These are phyloP conservation scores for Agroathelia rolfsii DNA, from an alignment of 1,284 basidiomycete species.

Conservation along the genomic window DNA sequence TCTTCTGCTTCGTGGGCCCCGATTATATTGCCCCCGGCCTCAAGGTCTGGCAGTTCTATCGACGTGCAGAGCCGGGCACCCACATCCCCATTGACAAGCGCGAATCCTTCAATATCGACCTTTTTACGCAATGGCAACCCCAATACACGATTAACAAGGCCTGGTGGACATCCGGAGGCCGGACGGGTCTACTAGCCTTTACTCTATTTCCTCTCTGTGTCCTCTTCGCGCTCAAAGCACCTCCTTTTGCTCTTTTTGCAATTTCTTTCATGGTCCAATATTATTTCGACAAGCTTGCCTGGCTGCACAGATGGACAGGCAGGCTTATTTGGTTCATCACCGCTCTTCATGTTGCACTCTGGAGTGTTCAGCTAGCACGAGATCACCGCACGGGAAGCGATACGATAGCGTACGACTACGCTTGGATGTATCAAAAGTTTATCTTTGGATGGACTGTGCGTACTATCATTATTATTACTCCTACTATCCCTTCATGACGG, in stretches of 20 bases:
- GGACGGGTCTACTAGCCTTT: slow-evolving; percentile 72
- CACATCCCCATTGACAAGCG: slow-evolving; percentile 11
- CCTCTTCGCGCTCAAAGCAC: slow-evolving; percentile 71
- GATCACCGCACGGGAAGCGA: slow-evolving; percentile 42
- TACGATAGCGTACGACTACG: slow-evolving; percentile 48
- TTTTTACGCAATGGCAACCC: slow-evolving; percentile 29
- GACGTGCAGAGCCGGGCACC: slow-evolving; percentile 11
- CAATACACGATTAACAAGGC: slow-evolving; percentile 61
- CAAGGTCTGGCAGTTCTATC: slow-evolving; percentile 31
- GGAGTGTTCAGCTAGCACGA: slow-evolving; percentile 62
- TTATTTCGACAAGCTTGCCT: slow-evolving; percentile 69
- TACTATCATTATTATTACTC: slow-evolving; percentile 11
- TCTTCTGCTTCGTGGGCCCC: slow-evolving; percentile 52
- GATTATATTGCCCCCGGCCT: slow-evolving; percentile 63
- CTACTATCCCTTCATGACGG: slow-evolving; percentile 7
- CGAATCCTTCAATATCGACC: slow-evolving; percentile 17
- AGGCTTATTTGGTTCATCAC: slow-evolving; percentile 68
- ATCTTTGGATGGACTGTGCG: slow-evolving; percentile 65
- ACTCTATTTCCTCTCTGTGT: slow-evolving; percentile 71
- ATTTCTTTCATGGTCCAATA: slow-evolving; percentile 58
- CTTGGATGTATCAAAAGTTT: slow-evolving; percentile 64
- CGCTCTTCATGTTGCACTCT: slow-evolving; percentile 60
- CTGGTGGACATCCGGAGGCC: slow-evolving; percentile 69
- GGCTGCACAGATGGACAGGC: slow-evolving; percentile 66
- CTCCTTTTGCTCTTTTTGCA: slow-evolving; percentile 77